Percentiles rank a stretch among this genome's conserved stretches.
phyloP scores from a whole-genome alignment of 1,284 basidiomycete genomes.

The Melampsora americana region DNA sequence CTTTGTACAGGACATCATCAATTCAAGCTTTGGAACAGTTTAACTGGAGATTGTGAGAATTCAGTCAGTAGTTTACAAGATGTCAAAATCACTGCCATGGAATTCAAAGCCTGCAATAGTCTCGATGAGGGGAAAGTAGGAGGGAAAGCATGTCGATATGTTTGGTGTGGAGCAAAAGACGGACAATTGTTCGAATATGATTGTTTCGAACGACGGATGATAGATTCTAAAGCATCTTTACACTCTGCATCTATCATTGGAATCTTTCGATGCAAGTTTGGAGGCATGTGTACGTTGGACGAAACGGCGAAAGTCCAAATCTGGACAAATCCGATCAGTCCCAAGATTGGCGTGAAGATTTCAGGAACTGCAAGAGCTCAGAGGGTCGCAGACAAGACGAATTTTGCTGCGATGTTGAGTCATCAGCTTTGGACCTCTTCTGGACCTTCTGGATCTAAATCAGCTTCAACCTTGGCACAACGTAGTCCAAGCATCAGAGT shows the following conservation, averaged over 20 bases:
- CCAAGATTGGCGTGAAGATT: slow-evolving; percentile 43
- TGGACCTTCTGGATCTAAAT: slow-evolving; percentile 55
- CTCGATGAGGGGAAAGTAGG: slow-evolving; percentile 55
- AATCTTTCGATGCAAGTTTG: slow-evolving; percentile 65
- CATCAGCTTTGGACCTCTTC: slow-evolving; percentile 72
- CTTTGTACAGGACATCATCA: slow-evolving; percentile 66
- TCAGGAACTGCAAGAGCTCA: slow-evolving; percentile 58
- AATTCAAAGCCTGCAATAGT: slow-evolving; percentile 63
- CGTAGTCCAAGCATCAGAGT: slow-evolving; percentile 71
- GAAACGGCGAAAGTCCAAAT: slow-evolving; percentile 76
- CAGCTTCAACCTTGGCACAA: slow-evolving; percentile 55
- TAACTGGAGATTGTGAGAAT: slow-evolving; percentile 53
- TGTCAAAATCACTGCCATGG: slow-evolving; percentile 68
- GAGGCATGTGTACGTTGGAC: slow-evolving; percentile 72
- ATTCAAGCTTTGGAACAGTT: slow-evolving; percentile 61
- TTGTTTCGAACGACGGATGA: slow-evolving; percentile 62
- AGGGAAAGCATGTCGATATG: slow-evolving; percentile 57
- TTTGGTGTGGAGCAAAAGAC: slow-evolving; percentile 86
- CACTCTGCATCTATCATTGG: slow-evolving; percentile 68
- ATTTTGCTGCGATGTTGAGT: slow-evolving; percentile 69
- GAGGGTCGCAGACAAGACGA: slow-evolving; percentile 73
- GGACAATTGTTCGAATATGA: slow-evolving; percentile 80
- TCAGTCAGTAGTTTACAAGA: slow-evolving; percentile 63
- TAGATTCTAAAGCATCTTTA: slow-evolving; percentile 62
- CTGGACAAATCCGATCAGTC: slow-evolving; percentile 57